These are phyloP conservation scores for Fusarium zealandicum DNA, from an alignment of 2,329 filamentous ascomycete species.

Conservation along the genomic window DNA sequence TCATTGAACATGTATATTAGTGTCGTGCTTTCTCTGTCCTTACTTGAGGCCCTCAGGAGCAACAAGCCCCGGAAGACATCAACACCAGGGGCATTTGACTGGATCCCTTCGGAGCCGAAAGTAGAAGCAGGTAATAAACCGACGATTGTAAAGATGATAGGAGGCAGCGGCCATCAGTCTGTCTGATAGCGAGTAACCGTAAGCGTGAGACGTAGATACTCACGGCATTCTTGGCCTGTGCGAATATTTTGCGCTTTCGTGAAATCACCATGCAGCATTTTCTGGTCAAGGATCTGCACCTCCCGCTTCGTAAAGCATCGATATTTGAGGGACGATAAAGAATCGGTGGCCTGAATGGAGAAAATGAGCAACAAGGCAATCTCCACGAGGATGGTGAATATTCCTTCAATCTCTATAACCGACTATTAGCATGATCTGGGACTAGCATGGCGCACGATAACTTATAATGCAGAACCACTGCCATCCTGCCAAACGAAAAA, in stretches of 20 bases:
- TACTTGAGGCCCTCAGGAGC: too few species aligned
- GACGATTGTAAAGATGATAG: conserved; percentile 42
- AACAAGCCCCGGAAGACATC: conserved; percentile 44
- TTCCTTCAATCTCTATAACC: conserved; percentile 44
- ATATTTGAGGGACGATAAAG: conserved; percentile 39
- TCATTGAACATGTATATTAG: too few species aligned
- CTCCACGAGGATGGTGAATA: conserved; percentile 46
- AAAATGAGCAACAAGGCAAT: conserved; percentile 44
- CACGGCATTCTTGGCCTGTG: too few species aligned
- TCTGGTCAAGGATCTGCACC: conserved; percentile 42
- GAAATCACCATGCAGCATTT: conserved; percentile 40
- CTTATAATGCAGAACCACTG: conserved; percentile 64
- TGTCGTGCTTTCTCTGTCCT: too few species aligned
- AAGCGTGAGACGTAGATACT: conserved; percentile 7
- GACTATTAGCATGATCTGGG: too few species aligned
- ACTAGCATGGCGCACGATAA: too few species aligned
- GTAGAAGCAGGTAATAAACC: conserved; percentile 42
- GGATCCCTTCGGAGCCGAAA: conserved; percentile 43
- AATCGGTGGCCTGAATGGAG: conserved; percentile 39
- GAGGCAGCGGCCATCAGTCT: conserved; percentile 47
- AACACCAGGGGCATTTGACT: conserved; percentile 38
- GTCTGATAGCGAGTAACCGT: conserved; percentile 13
- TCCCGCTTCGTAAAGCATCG: conserved; percentile 48
- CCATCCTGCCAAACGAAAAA: conserved; percentile 69
- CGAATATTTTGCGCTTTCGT: conserved; percentile 40